phyloP scores from a whole-genome alignment of 768 basidiomycete species.

The Favolaschia claudopus region DNA sequence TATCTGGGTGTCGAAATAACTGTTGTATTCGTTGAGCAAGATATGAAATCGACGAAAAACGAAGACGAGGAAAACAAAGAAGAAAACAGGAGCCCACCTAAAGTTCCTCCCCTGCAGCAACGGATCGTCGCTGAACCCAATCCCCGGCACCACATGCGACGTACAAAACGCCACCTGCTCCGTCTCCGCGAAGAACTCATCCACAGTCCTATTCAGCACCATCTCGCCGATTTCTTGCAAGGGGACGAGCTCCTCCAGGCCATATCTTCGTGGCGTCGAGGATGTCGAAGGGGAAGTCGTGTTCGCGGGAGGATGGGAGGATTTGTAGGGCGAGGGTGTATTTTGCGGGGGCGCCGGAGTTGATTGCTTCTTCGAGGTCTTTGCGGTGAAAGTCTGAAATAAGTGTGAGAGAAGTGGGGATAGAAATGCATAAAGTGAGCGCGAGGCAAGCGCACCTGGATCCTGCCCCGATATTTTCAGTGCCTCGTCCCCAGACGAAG shows the following conservation, averaged over 20 bases:
- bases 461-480: slow-evolving; percentile 85
- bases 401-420: neutral
- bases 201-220: slow-evolving; percentile 65
- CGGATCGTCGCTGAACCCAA: slow-evolving; percentile 80
- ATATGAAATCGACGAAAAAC: no score
- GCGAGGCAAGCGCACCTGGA: slow-evolving; percentile 55
- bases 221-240: slow-evolving; percentile 81
- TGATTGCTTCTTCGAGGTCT: slow-evolving; percentile 86
- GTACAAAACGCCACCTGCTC: slow-evolving; percentile 94
- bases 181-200: slow-evolving; percentile 85
- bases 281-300: slow-evolving; percentile 88
- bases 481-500: slow-evolving; percentile 89
- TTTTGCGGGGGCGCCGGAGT: slow-evolving; percentile 71
- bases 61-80: no score
- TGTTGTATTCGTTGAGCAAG: no score
- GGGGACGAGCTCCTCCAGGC: slow-evolving; percentile 83
- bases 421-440: neutral
- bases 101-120: slow-evolving; percentile 88
- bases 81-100: no score
- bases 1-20: slow-evolving; percentile 89
- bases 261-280: slow-evolving; percentile 89
- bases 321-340: slow-evolving; percentile 83
- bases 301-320: slow-evolving; percentile 74
- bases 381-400: slow-evolving; percentile 83
- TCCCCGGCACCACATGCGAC: slow-evolving; percentile 69